Base-by-base conservation (phyloP, 2,329 filamentous ascomycete species). In the Sporothrix luriei region DNA sequence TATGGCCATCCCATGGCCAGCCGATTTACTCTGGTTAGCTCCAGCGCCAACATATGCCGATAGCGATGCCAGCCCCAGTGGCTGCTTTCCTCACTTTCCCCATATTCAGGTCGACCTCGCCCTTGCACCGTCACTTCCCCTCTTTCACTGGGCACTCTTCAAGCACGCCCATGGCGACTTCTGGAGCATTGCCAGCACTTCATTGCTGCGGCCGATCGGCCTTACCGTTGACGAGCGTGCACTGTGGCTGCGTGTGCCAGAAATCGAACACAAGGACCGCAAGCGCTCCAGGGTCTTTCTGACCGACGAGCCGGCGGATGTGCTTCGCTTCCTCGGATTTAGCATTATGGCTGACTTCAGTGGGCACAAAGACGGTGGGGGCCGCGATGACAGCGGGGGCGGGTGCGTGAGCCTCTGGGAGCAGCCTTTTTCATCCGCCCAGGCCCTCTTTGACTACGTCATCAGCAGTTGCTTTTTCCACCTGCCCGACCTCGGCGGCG, bases 81-180 rank as follows among this genome's bases (percentile, higher is more conserved):
- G 40, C 40, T 3, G 33, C 33, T 33, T 33, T 33, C 33, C 10
- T 43, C 10, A 9, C 10, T 29, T 10, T 26, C 33, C 24, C 54
- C 85, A 83, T 74, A 84, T 92, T 4, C 92, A 95, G 74, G 82
- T 94, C 33, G 92, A 95, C 75, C 77, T 94, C 1, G 83, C 86
- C 40, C 76, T 89, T 29, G 88, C 84, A 69, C 74, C 75, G 1
- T 80, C 78, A 1, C 72, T 79, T 0, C 75, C 79, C 16, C 74
- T 78, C 68, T 83, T 85, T 72, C 80, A 82, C 40, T 94, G 91
- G 91, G 82, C 84, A 49, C 78, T 87, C 3, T 93, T 93, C 79
- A 87, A 87, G 73, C 83, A 90, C 51, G 85, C 87, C 0, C 91
- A 94, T 74, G 90, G 90, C n/a, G 91, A 94, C 74, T 69, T 88